A percentile compares a stretch with the other conserved stretches of the same genome.
Conservation (phyloP, 129 eudicot genomes). For the Kitagawia praeruptora region DNA sequence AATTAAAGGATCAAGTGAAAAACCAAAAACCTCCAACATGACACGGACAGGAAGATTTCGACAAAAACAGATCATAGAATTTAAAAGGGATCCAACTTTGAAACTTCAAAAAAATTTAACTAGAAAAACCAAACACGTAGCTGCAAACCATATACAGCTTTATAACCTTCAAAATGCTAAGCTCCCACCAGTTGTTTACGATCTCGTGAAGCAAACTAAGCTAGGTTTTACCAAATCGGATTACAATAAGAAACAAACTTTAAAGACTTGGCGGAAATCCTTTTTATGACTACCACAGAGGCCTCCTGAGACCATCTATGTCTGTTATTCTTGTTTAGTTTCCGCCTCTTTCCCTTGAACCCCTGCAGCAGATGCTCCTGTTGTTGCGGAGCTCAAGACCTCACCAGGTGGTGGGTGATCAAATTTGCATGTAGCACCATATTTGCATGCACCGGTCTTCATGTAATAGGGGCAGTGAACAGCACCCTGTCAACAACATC, state of each 20-base stretch:
- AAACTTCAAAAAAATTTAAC: neutral
- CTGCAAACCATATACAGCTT: neutral
- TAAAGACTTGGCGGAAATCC: neutral
- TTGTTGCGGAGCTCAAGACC: constrained; percentile 50
- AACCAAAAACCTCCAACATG: too few species aligned
- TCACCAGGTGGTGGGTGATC: constrained; percentile 99
- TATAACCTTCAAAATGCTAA: neutral
- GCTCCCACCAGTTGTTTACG: neutral
- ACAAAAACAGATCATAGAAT: neutral
- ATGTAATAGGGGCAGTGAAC: constrained; percentile 74
- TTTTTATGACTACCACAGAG: neutral
- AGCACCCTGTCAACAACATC: constrained; percentile 46
- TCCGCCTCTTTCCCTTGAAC: constrained; percentile 25
- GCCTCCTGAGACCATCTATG: neutral
- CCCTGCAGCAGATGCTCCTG: constrained; percentile 22
- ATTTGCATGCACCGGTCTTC: constrained; percentile 95
- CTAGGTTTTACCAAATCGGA: neutral
- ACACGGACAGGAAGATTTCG: too few species aligned
- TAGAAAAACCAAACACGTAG: neutral
- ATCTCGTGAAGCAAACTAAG: neutral
- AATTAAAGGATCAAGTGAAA: too few species aligned
- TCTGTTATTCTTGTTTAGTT: neutral
- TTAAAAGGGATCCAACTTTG: neutral
- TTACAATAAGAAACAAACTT: neutral
- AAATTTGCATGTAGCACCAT: constrained; percentile 82